Conservation (phyloP, 2,329 filamentous ascomycete genomes). For the Epichloe glyceriae region DNA sequence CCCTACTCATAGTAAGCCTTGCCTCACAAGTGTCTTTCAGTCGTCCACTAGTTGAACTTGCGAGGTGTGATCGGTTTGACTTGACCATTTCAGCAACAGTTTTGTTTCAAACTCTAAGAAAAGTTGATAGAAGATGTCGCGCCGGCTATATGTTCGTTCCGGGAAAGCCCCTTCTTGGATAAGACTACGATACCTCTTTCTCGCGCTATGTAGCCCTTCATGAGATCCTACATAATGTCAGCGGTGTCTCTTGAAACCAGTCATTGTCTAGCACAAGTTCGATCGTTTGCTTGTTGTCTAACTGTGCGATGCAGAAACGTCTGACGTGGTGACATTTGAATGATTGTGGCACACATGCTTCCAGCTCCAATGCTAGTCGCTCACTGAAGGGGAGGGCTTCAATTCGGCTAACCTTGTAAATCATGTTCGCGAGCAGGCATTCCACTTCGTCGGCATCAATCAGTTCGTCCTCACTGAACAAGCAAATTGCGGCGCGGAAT, state of each 20-base stretch:
- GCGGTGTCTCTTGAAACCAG: slow-evolving; percentile 9
- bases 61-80: background rate
- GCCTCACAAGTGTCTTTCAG: background rate
- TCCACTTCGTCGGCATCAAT: slow-evolving; percentile 89
- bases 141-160: slow-evolving; percentile 57
- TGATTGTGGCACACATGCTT: background rate
- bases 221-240: slow-evolving; percentile 51
- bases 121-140: background rate
- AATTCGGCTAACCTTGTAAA: slow-evolving; percentile 67
- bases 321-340: background rate
- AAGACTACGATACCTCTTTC: slow-evolving; percentile 83
- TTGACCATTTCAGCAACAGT: too few species aligned
- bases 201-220: slow-evolving; percentile 96
- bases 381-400: background rate
- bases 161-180: slow-evolving; percentile 83
- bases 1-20: background rate
- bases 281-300: background rate
- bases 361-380: background rate
- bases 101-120: background rate
- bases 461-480: slow-evolving; percentile 51
- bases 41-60: background rate
- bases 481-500: slow-evolving; percentile 71
- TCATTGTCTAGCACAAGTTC: background rate
- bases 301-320: background rate
- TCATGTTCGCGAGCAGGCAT: slow-evolving; percentile 88